Evolutionary conservation across 169 alveolate genomes (phyloP), one percentile per base, ranked within the genome.

Genomic region (Plasmodium fragile): DNA sequence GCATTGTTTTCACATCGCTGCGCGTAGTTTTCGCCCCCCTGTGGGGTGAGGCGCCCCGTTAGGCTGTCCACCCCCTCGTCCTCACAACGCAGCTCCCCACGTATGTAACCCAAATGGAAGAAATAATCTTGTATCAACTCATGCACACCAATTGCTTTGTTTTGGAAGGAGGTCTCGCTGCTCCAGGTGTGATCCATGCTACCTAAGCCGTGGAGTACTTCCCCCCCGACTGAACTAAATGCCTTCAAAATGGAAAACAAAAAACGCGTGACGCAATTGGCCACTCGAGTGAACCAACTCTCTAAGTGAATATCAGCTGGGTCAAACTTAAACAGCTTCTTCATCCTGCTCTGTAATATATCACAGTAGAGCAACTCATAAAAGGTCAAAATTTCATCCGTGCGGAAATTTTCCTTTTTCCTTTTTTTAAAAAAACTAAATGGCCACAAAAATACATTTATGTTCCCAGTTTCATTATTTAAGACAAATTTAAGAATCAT

Each of bases 271-370:
- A 87, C 34, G 10, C 82, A 87, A 16, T 59, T 28, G 6, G 82
- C 34, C 0, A 87, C 89, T n/a, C 71, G 80, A 3, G 30, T 3
- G 6, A 78, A 18, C 93, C 93, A 87, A 78, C n/a, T 87, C 81
- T 87, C 93, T 34, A 87, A 28, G 72, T 87, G 89, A 55, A 87
- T 87, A 87, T 78, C 49, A 11, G 30, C 25, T 28, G 93, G 90
- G 55, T 87, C 81, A 59, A 22, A 87, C 3, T 6, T 11, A 10
- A 78, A 78, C 10, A 78, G n/a, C 0, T 25, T 75, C 65, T 78
- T 87, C 5, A 87, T 87, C 72, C 72, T 87, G 32, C 81, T 77
- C 72, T 77, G 79, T 18, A 87, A 36, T 59, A 39, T 18, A 41
- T 0, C 18, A 52, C 93, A 87, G 16, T 78, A 55, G 34, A 16